Percentiles rank a stretch among this genome's conserved stretches.
Conservation (phyloP, 2,329 filamentous ascomycete species). For the Exophiala calicioides region DNA sequence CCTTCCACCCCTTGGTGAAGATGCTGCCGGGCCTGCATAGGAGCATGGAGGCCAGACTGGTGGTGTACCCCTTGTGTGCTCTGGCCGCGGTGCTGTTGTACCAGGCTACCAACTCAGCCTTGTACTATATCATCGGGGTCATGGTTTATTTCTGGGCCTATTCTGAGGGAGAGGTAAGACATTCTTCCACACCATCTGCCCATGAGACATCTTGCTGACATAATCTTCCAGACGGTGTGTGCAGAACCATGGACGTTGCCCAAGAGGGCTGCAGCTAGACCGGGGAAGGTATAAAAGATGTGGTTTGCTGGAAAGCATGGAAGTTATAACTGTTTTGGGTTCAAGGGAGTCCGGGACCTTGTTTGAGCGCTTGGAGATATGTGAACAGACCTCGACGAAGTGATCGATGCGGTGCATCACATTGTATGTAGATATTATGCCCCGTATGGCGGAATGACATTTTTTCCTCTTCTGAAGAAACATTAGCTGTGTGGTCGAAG, state of each 20-base stretch:
- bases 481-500: neutral
- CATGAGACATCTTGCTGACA: slow-evolving; percentile 23
- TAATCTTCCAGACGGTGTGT: slow-evolving; percentile 60
- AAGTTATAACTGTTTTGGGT: neutral
- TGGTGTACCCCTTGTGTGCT: slow-evolving; percentile 76
- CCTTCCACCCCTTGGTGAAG: slow-evolving; percentile 58
- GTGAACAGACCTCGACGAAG: too few species aligned
- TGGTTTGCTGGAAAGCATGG: neutral
- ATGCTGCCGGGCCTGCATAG: slow-evolving; percentile 78
- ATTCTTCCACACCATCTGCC: neutral
- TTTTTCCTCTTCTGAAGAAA: slow-evolving; percentile 4
- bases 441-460: slow-evolving; percentile 6
- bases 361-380: neutral
- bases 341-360: neutral
- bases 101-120: slow-evolving; percentile 84
- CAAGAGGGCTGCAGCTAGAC: slow-evolving; percentile 42
- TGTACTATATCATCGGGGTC: slow-evolving; percentile 89
- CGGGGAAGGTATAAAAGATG: slow-evolving; percentile 29
- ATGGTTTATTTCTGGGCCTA: slow-evolving; percentile 95
- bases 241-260: slow-evolving; percentile 70
- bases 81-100: slow-evolving; percentile 78
- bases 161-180: slow-evolving; percentile 88
- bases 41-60: slow-evolving; percentile 81
- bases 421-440: slow-evolving; percentile 15
- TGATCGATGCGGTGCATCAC: too few species aligned